Percentiles rank a stretch among this genome's conserved stretches.
phyloP scores from a whole-genome alignment of 2,329 filamentous ascomycete genomes.

The Stagonosporopsis vannaccii region DNA sequence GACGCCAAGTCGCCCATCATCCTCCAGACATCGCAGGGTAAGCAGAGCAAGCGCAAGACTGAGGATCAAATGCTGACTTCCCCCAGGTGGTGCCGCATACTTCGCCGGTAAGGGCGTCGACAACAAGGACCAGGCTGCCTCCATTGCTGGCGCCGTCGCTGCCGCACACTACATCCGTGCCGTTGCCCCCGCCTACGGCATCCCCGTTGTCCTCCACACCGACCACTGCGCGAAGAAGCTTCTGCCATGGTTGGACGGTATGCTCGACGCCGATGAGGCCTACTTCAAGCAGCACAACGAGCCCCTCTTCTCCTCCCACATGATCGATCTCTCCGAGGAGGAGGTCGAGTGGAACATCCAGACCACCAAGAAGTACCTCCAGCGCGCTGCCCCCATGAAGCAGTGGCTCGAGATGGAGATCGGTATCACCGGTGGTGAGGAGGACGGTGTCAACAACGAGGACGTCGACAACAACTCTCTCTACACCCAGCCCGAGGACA shows the following conservation, averaged over 20 bases:
- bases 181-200: slow-evolving; percentile 82
- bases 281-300: slow-evolving; percentile 83
- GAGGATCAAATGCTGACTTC: background rate
- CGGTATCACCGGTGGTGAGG: slow-evolving; percentile 85
- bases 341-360: slow-evolving; percentile 80
- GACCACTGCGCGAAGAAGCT: slow-evolving; percentile 99
- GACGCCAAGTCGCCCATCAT: slow-evolving; percentile 84
- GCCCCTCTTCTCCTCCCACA: slow-evolving; percentile 95
- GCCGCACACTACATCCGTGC: slow-evolving; percentile 89
- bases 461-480: slow-evolving; percentile 93
- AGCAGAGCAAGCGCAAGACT: background rate
- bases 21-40: slow-evolving; percentile 23
- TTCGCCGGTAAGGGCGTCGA: slow-evolving; percentile 70
- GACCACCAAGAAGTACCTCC: slow-evolving; percentile 78
- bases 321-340: slow-evolving; percentile 95
- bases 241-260: slow-evolving; percentile 85
- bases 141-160: slow-evolving; percentile 85
- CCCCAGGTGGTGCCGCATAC: slow-evolving; percentile 57
- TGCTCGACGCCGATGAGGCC: slow-evolving; percentile 85
- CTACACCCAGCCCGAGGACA: slow-evolving; percentile 75
- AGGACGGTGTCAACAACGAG: slow-evolving; percentile 99
- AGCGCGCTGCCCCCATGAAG: slow-evolving; percentile 92
- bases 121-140: slow-evolving; percentile 76
- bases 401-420: slow-evolving; percentile 99
- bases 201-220: slow-evolving; percentile 67